Evolutionary conservation across 345 rosid genomes (phyloP).

Genomic region (Odontarrhena argentea): DNA sequence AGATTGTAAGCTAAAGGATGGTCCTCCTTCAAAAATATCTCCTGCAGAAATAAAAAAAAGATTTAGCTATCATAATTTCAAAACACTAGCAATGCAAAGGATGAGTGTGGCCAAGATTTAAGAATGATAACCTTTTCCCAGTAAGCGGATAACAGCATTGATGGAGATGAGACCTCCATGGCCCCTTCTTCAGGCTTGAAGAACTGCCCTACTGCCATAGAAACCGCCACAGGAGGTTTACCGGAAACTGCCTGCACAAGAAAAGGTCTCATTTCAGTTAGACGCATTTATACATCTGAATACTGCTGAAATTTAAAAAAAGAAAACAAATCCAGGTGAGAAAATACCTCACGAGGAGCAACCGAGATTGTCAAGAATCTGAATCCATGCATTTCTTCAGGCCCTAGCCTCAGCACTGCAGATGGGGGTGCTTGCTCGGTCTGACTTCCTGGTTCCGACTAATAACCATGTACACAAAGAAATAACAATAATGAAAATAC

Average conservation of each 20-base stretch:
- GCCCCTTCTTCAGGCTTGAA: slow-evolving; percentile 82
- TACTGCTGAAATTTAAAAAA: slow-evolving; percentile 5
- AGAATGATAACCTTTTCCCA: slow-evolving; percentile 64
- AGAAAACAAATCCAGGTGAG: slow-evolving; percentile 14
- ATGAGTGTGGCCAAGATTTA: slow-evolving; percentile 23
- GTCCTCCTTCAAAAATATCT: slow-evolving; percentile 72
- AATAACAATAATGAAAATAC: slow-evolving; percentile 24
- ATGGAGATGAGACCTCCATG: slow-evolving; percentile 60
- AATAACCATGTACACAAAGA: slow-evolving; percentile 33
- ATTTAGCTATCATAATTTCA: slow-evolving; percentile 24
- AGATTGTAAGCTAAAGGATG: slow-evolving; percentile 86
- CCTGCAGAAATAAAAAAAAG: slow-evolving; percentile 54
- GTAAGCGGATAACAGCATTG: slow-evolving; percentile 68
- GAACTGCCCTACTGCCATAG: slow-evolving; percentile 99
- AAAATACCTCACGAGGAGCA: slow-evolving; percentile 88
- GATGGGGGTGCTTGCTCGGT: slow-evolving; percentile 99
- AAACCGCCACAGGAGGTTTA: slow-evolving; percentile 97
- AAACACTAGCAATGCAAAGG: slow-evolving; percentile 25
- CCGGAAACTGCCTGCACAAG: slow-evolving; percentile 79
- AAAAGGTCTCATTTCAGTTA: slow-evolving; percentile 37
- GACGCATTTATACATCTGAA: slow-evolving; percentile 24
- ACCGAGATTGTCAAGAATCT: slow-evolving; percentile 93
- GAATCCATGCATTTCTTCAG: slow-evolving; percentile 80
- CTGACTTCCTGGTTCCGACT: slow-evolving; percentile 98
- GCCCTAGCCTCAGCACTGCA: slow-evolving; percentile 70